A percentile compares a stretch with the other conserved stretches of the same genome.
These are phyloP conservation scores for Mycogone perniciosa DNA, from an alignment of 2,329 filamentous ascomycete species.

Conservation along the genomic window DNA sequence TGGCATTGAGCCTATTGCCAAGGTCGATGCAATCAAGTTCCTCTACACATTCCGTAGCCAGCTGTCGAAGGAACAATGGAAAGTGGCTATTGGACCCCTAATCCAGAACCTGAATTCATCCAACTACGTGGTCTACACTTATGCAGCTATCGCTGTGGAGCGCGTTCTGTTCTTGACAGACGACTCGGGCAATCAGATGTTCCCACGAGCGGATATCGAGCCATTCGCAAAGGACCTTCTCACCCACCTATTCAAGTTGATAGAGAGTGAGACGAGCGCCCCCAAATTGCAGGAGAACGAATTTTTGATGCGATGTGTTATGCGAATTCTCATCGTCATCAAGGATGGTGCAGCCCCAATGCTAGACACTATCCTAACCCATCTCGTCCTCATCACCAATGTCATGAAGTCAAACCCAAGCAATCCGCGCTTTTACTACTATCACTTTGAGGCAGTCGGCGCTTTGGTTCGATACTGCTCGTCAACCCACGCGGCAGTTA, in stretches of 20 bases:
- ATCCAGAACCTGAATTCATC: constrained; percentile 84
- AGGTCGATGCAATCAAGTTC: constrained; percentile 97
- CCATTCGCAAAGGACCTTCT: constrained; percentile 80
- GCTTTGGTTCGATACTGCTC: constrained; percentile 71
- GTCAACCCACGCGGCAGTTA: constrained; percentile 57
- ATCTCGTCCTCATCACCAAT: constrained; percentile 82
- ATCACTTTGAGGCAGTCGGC: constrained; percentile 90
- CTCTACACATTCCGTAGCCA: constrained; percentile 96
- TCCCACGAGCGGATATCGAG: constrained; percentile 70
- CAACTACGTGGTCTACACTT: constrained; percentile 97
- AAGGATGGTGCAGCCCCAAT: constrained; percentile 72
- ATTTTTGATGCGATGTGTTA: constrained; percentile 96
- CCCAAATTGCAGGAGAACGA: constrained; percentile 98
- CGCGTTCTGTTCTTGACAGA: constrained; percentile 79
- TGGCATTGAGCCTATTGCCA: constrained; percentile 73
- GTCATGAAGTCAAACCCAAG: constrained; percentile 93
- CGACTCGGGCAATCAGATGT: constrained; percentile 68
- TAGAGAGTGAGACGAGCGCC: constrained; percentile 76
- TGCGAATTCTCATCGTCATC: constrained; percentile 93
- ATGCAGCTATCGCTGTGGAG: constrained; percentile 95
- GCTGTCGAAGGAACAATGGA: constrained; percentile 87
- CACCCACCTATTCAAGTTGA: constrained; percentile 82
- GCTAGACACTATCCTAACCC: constrained; percentile 70
- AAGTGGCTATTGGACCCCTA: constrained; percentile 77
- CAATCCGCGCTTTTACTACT: constrained; percentile 98